Base-by-base conservation (phyloP, 2,329 filamentous ascomycete genomes). In the Metarhizium anisopliae region DNA sequence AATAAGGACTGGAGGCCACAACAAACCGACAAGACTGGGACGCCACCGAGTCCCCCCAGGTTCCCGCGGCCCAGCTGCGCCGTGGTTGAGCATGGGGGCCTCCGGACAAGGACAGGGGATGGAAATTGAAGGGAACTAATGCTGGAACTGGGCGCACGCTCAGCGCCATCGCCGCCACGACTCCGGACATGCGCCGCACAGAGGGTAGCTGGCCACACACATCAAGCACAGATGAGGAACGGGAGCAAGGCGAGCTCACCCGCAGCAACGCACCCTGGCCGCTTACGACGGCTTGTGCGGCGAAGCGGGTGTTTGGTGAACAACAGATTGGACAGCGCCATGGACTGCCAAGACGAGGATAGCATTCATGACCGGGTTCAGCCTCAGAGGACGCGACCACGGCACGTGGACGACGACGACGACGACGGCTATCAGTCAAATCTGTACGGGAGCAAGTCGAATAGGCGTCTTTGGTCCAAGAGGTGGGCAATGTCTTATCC, bases 271-370 rank as follows among this genome's bases (percentile, higher is more conserved):
- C 52, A 47, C 29, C 38, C 51, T n/a, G 51, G 47, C 32, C n/a
- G 52, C 50, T 56, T 54, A 54, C 55, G 55, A 54, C 52, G 30
- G 49, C 40, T 53, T 18, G 32, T 53, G 54, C 54, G 49, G 49
- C 54, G 54, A 29, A 55, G 49, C 50, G 49, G 40, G 2, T 47
- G n/a, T 47, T 29, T 47, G 43, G 43, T n/a, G 40, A 43, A 6
- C 11, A 36, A n/a, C 18, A 47, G 43, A 47, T 47, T 47, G 43
- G 43, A 47, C 2, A 29, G n/a, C 1, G 3, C 40, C 11, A 32
- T 50, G 35, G 45, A 13, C 35, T 45, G 53, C 45, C 53, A 43
- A 42, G 35, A 13, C 47, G n/a, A 38, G 45, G 43, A 47, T 47
- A 47, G 43, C 10, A 47, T n/a, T 25, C 13, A 16, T 32, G 25